Evolutionary conservation across 805 yeast species (phyloP).

Genomic region (Cyberlindnera galapagoensis): DNA sequence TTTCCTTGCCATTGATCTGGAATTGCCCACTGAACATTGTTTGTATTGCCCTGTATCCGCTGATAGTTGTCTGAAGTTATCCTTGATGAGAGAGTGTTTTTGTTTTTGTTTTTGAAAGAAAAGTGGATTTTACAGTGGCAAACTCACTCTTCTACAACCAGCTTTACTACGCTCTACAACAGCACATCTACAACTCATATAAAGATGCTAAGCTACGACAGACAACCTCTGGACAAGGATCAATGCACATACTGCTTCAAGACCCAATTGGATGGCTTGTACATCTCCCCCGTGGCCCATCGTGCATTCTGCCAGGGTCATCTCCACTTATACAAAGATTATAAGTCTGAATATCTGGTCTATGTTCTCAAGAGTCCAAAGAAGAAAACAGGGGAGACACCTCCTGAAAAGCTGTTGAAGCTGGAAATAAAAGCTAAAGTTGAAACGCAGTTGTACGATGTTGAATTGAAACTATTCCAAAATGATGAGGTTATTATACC

Average conservation of each 20-base stretch:
- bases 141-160: background rate
- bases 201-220: conserved; percentile 10
- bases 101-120: background rate
- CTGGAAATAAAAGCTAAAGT: conserved; percentile 58
- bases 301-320: conserved; percentile 65
- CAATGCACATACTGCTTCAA: conserved; percentile 87
- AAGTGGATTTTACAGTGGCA: background rate
- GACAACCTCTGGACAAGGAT: conserved; percentile 61
- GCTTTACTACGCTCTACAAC: background rate
- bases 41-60: background rate
- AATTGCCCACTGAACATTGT: conserved; percentile 15
- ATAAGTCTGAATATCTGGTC: conserved; percentile 41
- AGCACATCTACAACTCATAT: background rate
- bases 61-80: background rate
- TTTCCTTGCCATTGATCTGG: conserved; percentile 34
- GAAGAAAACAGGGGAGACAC: conserved; percentile 34
- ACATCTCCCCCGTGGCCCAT: conserved; percentile 69
- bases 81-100: background rate
- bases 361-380: conserved; percentile 55
- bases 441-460: conserved; percentile 59
- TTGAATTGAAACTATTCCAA: conserved; percentile 21
- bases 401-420: conserved; percentile 44
- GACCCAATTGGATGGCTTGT: conserved; percentile 62
- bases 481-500: conserved; percentile 29
- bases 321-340: conserved; percentile 47